These are phyloP conservation scores for Panellus pusillus DNA, from an alignment of 768 basidiomycete species.

Conservation along the genomic window DNA sequence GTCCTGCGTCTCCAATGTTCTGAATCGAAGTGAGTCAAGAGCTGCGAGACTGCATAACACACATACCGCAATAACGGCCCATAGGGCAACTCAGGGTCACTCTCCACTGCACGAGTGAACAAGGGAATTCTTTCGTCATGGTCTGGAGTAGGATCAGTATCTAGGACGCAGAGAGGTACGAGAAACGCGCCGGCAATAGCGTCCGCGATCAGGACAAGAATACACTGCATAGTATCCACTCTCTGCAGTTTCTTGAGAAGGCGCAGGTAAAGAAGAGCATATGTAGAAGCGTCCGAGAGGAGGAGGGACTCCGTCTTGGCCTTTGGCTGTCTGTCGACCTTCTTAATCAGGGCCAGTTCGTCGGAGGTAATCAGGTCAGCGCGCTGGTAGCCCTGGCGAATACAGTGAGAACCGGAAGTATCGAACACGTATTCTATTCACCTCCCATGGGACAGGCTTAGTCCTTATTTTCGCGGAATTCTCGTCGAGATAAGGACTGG, in stretches of 20 bases:
- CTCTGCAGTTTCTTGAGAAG: slow-evolving; percentile 82
- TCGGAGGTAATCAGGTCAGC: slow-evolving; percentile 87
- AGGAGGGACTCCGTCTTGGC: slow-evolving; percentile 74
- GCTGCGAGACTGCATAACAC: background rate
- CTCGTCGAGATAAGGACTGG: slow-evolving; percentile 84
- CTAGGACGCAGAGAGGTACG: background rate
- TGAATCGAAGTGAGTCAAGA: slow-evolving; percentile 32
- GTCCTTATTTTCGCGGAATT: slow-evolving; percentile 83
- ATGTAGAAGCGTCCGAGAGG: slow-evolving; percentile 78
- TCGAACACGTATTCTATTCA: slow-evolving; percentile 28
- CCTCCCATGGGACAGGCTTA: slow-evolving; percentile 97
- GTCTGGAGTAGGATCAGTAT: slow-evolving; percentile 44
- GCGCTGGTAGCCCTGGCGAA: slow-evolving; percentile 84
- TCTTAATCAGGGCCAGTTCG: slow-evolving; percentile 86
- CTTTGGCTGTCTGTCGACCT: slow-evolving; percentile 79
- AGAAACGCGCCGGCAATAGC: slow-evolving; percentile 68
- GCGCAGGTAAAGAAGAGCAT: slow-evolving; percentile 86
- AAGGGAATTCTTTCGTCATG: slow-evolving; percentile 85
- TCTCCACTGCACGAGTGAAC: slow-evolving; percentile 60
- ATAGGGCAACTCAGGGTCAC: slow-evolving; percentile 82
- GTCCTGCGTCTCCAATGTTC: slow-evolving; percentile 81
- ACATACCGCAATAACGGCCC: slow-evolving; percentile 70
- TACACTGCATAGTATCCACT: slow-evolving; percentile 84
- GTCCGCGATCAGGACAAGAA: slow-evolving; percentile 86
- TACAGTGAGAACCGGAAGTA: slow-evolving; percentile 17